A percentile compares a stretch with the other conserved stretches of the same genome.
phyloP scores from a whole-genome alignment of 2,329 filamentous ascomycete species.

The Corinectria fuckeliana region DNA sequence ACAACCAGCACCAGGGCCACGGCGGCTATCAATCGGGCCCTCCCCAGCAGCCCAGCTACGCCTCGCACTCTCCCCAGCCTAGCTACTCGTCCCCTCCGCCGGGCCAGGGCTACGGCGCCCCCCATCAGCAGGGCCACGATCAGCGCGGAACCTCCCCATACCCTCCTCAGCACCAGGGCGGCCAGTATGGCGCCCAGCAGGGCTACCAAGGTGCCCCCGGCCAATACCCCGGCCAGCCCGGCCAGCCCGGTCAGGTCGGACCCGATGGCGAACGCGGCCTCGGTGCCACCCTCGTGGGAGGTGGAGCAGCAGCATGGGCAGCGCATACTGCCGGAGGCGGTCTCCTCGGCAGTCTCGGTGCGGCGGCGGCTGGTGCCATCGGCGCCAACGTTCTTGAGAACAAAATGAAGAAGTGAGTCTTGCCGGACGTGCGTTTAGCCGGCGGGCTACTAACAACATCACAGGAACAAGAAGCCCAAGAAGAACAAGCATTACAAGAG shows the following conservation, averaged over 20 bases:
- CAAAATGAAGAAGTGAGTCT: constrained; percentile 43
- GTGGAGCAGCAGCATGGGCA: constrained; percentile 60
- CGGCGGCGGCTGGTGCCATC: constrained; percentile 59
- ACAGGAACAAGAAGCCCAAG: constrained; percentile 45
- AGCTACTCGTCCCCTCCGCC: constrained; percentile 34
- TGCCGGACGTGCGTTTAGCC: background rate
- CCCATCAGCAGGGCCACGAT: constrained; percentile 29
- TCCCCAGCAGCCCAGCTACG: constrained; percentile 32
- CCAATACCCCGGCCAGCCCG: constrained; percentile 30
- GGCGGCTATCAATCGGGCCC: constrained; percentile 21
- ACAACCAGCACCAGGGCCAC: constrained; percentile 17
- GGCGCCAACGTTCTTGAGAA: constrained; percentile 60
- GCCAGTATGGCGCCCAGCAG: constrained; percentile 29
- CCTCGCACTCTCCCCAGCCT: constrained; percentile 35
- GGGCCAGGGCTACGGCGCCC: constrained; percentile 30
- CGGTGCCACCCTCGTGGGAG: constrained; percentile 59
- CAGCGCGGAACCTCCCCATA: constrained; percentile 28
- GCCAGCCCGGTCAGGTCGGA: constrained; percentile 38
- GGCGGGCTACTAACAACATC: background rate
- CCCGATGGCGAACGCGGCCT: constrained; percentile 60
- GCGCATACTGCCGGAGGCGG: constrained; percentile 62
- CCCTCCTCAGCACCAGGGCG: background rate
- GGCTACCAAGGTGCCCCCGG: constrained; percentile 36
- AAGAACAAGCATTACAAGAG: constrained; percentile 38
- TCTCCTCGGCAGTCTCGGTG: constrained; percentile 56